These are phyloP conservation scores for Alternaria sp. DNA, from an alignment of 2,329 filamentous ascomycete genomes.

Conservation along the genomic window DNA sequence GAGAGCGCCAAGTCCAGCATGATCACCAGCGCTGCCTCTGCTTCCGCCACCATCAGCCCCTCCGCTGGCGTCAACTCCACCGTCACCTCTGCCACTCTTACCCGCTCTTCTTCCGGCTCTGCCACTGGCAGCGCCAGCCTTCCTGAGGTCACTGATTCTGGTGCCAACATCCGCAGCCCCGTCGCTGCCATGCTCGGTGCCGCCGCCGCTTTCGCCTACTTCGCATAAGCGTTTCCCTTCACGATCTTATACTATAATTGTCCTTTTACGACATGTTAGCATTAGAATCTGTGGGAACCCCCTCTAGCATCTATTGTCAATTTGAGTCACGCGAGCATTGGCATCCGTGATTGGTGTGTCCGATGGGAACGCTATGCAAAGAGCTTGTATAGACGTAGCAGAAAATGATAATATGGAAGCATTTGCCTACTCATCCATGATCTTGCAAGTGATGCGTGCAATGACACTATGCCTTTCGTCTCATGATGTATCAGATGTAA, in stretches of 20 bases:
- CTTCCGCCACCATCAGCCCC: constrained; percentile 27
- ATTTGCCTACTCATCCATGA: not conserved
- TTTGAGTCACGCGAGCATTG: constrained; percentile 15
- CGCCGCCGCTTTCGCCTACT: constrained; percentile 51
- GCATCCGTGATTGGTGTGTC: constrained; percentile 1
- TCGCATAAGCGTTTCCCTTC: constrained; percentile 39
- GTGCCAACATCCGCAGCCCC: constrained; percentile 43
- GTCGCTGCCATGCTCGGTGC: constrained; percentile 51
- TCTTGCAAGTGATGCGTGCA: not conserved
- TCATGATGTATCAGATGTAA: not conserved
- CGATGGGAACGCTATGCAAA: constrained; percentile 25
- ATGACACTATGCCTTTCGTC: not conserved
- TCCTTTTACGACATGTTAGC: constrained; percentile 23
- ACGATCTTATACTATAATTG: constrained; percentile 4
- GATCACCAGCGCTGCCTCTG: constrained; percentile 38
- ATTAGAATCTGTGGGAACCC: constrained; percentile 23
- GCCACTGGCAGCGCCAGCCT: constrained; percentile 22
- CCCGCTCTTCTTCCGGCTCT: constrained; percentile 19
- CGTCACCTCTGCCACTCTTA: constrained; percentile 33
- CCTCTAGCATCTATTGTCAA: constrained; percentile 19
- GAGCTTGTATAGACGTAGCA: constrained; percentile 32
- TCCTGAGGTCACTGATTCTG: constrained; percentile 25
- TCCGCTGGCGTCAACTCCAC: constrained; percentile 35
- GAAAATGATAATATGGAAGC: constrained; percentile 17
- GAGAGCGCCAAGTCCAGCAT: constrained; percentile 1